Conservation (phyloP, 139 green algal species). For the Mesotaenium endlicherianum region DNA sequence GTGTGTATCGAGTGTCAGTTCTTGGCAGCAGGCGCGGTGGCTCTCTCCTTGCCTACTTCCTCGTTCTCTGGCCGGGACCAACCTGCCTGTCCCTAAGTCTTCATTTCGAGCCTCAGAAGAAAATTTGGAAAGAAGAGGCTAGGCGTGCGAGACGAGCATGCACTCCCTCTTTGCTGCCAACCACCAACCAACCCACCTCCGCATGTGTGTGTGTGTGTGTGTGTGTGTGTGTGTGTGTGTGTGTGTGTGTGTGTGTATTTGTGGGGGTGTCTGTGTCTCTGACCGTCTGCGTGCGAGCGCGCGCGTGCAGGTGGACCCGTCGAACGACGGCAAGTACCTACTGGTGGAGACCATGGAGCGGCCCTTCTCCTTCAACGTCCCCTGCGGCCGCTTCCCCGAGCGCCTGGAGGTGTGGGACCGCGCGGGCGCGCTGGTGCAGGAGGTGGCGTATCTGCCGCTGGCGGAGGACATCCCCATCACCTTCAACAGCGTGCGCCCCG, state of each 20-base stretch:
- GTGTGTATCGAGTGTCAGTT: no score
- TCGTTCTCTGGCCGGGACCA: no score
- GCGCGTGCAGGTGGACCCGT: slow-evolving; percentile 73
- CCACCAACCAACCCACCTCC: not conserved
- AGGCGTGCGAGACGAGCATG: no score
- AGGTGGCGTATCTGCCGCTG: slow-evolving; percentile 75
- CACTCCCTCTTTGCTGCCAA: no score
- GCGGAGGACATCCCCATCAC: slow-evolving; percentile 93
- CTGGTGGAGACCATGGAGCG: slow-evolving; percentile 80
- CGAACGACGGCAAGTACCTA: slow-evolving; percentile 80
- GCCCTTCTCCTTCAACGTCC: slow-evolving; percentile 81
- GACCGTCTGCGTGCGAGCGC: not conserved
- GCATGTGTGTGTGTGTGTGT: not conserved
- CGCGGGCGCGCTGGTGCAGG: slow-evolving; percentile 62
- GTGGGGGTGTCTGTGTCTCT: not conserved
- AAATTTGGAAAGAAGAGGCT: no score
- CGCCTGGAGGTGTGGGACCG: slow-evolving; percentile 70
- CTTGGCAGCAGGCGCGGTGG: no score
- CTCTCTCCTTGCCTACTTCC: no score
- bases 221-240: not conserved
- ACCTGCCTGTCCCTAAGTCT: no score
- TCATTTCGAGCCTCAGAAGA: no score
- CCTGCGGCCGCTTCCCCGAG: slow-evolving; percentile 80
- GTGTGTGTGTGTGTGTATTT: not conserved
- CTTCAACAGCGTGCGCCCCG: slow-evolving; percentile 77